A percentile compares a stretch with the other conserved stretches of the same genome.
Conservation (phyloP, 129 eudicot species). For the Solidago caesia region DNA sequence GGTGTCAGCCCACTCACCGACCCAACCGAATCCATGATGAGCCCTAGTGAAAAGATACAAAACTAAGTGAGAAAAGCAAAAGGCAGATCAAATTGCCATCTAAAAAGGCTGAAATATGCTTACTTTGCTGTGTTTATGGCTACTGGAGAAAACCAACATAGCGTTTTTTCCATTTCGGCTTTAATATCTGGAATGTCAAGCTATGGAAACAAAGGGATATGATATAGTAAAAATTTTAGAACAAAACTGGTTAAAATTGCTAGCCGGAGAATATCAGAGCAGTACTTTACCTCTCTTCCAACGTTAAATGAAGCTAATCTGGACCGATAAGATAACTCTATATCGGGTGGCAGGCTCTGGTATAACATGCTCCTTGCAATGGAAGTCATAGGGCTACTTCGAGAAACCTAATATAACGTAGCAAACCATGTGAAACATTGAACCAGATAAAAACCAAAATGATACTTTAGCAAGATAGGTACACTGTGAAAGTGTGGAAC, state of each 20-base stretch:
- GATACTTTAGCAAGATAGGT: slow-evolving; percentile 7
- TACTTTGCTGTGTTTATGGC: slow-evolving; percentile 87
- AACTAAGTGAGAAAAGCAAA: slow-evolving; percentile 9
- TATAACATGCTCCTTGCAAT: slow-evolving; percentile 61
- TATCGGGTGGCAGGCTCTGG: slow-evolving; percentile 76
- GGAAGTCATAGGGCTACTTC: slow-evolving; percentile 53
- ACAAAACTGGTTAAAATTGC: not conserved
- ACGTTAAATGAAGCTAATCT: slow-evolving; percentile 56
- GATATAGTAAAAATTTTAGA: not conserved
- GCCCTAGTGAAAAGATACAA: slow-evolving; percentile 44
- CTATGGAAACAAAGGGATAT: slow-evolving; percentile 35
- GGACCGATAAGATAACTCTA: slow-evolving; percentile 60
- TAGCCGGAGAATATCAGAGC: not conserved
- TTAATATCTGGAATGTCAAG: slow-evolving; percentile 57
- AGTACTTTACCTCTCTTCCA: slow-evolving; percentile 58
- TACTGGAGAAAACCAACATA: slow-evolving; percentile 83
- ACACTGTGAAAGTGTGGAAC: not conserved
- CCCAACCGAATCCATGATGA: slow-evolving; percentile 97
- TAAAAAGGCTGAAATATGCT: slow-evolving; percentile 14
- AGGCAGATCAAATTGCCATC: not conserved
- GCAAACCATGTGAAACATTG: not conserved
- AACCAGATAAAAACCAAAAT: not conserved
- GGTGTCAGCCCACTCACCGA: slow-evolving; percentile 89
- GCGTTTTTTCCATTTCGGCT: slow-evolving; percentile 80
- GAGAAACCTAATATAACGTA: slow-evolving; percentile 56